phyloP scores from a whole-genome alignment of 129 eudicot genomes.

The Escallonia rubra region DNA sequence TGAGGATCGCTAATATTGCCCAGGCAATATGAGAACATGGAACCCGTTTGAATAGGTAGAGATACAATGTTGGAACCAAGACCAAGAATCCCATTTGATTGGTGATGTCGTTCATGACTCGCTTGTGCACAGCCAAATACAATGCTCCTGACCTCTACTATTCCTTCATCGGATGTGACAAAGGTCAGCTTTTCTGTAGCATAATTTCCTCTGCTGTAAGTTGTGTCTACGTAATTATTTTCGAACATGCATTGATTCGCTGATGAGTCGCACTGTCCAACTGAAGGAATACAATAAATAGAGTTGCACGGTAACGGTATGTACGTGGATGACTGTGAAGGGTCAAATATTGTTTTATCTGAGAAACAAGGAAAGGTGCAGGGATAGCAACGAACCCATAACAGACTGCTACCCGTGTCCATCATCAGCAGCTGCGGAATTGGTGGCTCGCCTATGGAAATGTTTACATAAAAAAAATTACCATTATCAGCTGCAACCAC shows the following conservation, averaged over 20 bases:
- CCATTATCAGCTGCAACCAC: not conserved
- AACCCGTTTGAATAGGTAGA: not conserved
- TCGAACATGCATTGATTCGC: not conserved
- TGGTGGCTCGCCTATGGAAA: not conserved
- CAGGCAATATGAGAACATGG: slow-evolving; percentile 18
- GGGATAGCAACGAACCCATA: not conserved
- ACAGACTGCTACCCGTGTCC: not conserved
- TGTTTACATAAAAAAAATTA: not conserved
- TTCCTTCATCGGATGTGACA: not conserved
- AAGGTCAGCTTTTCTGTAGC: not conserved
- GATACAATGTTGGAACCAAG: not conserved
- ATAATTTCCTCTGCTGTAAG: not conserved
- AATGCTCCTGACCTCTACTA: not conserved
- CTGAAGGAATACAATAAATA: not conserved
- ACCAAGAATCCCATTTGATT: too few relatives aligned
- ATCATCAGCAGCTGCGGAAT: not conserved
- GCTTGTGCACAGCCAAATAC: not conserved
- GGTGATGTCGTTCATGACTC: too few relatives aligned
- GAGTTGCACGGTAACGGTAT: not conserved
- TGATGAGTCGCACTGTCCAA: not conserved
- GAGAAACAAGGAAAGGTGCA: not conserved
- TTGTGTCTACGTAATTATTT: not conserved
- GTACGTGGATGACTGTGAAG: not conserved
- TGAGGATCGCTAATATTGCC: slow-evolving; percentile 15
- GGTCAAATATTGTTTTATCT: not conserved